A percentile compares a stretch with the other conserved stretches of the same genome.
phyloP scores from a whole-genome alignment of 2,329 filamentous ascomycete species.

The Tolypocladium tropicale region DNA sequence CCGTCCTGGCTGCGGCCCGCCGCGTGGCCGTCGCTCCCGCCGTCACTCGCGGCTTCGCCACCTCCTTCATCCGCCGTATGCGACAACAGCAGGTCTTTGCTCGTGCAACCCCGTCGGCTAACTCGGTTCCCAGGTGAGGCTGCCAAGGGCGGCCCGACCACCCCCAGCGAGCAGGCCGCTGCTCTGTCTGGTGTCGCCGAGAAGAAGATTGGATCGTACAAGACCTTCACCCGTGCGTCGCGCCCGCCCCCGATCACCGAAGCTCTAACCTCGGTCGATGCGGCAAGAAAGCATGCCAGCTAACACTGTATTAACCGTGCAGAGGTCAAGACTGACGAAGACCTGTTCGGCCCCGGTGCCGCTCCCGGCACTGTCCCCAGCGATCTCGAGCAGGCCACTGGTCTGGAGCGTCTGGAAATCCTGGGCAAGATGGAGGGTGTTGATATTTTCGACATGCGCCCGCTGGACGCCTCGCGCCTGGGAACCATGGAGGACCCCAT shows the following conservation, averaged over 20 bases:
- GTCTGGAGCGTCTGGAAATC: conserved; percentile 97
- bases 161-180: conserved; percentile 26
- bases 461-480: conserved; percentile 79
- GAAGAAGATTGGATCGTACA: conserved; percentile 35
- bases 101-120: not conserved
- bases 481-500: conserved; percentile 92
- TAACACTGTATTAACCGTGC: conserved; percentile 13
- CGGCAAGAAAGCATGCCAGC: conserved; percentile 8
- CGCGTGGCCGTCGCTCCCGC: conserved; percentile 43
- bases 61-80: conserved; percentile 50
- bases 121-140: conserved; percentile 21
- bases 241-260: conserved; percentile 7
- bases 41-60: conserved; percentile 49
- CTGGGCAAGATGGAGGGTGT: conserved; percentile 98
- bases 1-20: conserved; percentile 50
- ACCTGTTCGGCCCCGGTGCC: conserved; percentile 79
- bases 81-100: conserved; percentile 6
- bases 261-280: conserved; percentile 14
- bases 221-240: conserved; percentile 36
- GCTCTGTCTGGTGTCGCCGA: conserved; percentile 25
- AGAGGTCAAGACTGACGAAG: conserved; percentile 78
- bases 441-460: conserved; percentile 97
- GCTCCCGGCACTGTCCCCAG: conserved; percentile 75
- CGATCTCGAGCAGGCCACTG: conserved; percentile 91
- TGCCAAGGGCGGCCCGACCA: conserved; percentile 20